Evolutionary conservation across 1,284 basidiomycete genomes (phyloP).

Genomic region (Fistulinella cinereoalba): DNA sequence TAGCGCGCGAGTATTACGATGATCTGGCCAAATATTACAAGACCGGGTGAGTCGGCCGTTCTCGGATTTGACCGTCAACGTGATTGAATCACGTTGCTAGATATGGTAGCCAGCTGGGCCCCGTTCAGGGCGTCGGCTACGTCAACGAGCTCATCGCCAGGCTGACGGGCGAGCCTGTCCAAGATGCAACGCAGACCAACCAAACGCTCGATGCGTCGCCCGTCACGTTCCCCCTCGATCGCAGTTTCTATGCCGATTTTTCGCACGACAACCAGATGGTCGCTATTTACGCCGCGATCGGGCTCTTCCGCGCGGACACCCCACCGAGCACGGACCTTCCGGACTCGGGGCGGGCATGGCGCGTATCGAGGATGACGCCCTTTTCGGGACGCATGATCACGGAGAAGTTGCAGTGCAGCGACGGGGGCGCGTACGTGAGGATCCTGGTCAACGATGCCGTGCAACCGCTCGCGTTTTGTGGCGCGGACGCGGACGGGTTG

Average conservation of each 20-base stretch:
- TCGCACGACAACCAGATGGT: slow-evolving; percentile 83
- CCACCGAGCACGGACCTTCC: slow-evolving; percentile 43
- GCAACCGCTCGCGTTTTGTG: slow-evolving; percentile 63
- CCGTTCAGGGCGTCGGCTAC: slow-evolving; percentile 79
- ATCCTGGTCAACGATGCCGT: slow-evolving; percentile 67
- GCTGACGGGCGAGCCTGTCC: slow-evolving; percentile 59
- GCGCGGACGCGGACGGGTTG: slow-evolving; percentile 47
- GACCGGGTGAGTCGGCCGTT: slow-evolving; percentile 48
- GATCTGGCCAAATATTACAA: slow-evolving; percentile 80
- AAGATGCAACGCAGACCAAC: slow-evolving; percentile 76
- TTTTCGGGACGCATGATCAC: slow-evolving; percentile 64
- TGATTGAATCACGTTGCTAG: slow-evolving; percentile 33
- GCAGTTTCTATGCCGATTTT: slow-evolving; percentile 71
- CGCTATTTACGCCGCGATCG: slow-evolving; percentile 70
- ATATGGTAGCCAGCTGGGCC: slow-evolving; percentile 65
- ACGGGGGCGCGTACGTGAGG: slow-evolving; percentile 47
- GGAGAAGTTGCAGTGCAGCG: slow-evolving; percentile 54
- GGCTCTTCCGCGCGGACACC: slow-evolving; percentile 54
- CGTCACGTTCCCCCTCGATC: slow-evolving; percentile 69
- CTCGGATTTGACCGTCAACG: not conserved
- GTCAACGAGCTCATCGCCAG: slow-evolving; percentile 85
- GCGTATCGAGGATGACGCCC: slow-evolving; percentile 57
- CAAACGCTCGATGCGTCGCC: slow-evolving; percentile 67
- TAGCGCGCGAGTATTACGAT: slow-evolving; percentile 62
- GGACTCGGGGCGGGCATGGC: slow-evolving; percentile 51